Evolutionary conservation across 768 basidiomycete genomes (phyloP).

Genomic region (Boletellus ananas): DNA sequence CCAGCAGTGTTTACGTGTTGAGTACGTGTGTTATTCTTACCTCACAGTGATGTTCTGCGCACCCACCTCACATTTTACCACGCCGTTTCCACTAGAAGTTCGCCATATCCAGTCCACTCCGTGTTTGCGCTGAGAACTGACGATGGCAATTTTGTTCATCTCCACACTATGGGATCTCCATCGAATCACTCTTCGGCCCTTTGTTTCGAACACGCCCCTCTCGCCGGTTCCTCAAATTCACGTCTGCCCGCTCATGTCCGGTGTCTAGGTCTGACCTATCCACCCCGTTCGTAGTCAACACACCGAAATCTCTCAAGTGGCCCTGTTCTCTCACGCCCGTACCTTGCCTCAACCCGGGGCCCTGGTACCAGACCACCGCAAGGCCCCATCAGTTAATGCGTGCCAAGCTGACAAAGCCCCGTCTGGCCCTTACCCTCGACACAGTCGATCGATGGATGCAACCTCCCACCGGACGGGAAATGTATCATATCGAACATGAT

Average conservation of each 20-base stretch:
- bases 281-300: no score
- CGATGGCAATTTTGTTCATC: neutral
- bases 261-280: no score
- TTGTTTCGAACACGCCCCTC: no score
- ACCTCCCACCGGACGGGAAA: neutral
- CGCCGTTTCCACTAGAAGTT: neutral
- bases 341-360: constrained; percentile 2
- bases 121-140: neutral
- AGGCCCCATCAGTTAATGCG: constrained; percentile 2
- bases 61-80: neutral
- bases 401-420: constrained; percentile 2
- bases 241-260: no score
- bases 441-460: neutral
- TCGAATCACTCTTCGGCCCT: neutral
- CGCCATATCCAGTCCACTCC: neutral
- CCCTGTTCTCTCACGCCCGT: neutral
- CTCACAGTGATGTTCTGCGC: neutral
- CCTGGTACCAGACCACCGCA: constrained; percentile 6
- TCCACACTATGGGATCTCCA: neutral
- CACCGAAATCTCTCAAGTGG: no score
- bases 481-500: neutral
- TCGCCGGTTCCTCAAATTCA: no score
- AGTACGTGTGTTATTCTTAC: neutral
- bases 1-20: neutral
- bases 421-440: neutral